phyloP scores from a whole-genome alignment of 768 basidiomycete genomes.

The Heimioporus sp. region DNA sequence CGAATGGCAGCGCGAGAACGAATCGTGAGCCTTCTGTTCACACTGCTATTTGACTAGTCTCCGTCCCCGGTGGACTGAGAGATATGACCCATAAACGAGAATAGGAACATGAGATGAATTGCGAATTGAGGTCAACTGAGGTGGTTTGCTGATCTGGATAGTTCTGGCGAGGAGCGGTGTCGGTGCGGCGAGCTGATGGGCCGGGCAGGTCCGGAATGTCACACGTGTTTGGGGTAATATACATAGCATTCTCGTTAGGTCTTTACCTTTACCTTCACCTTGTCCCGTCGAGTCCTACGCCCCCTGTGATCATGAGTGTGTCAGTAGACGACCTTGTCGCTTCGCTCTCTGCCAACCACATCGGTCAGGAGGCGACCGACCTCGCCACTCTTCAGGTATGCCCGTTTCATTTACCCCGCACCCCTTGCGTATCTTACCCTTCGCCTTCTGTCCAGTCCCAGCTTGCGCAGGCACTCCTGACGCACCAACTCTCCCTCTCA shows the following conservation, averaged over 20 bases:
- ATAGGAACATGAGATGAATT: background rate
- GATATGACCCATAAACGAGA: background rate
- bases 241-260: background rate
- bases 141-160: background rate
- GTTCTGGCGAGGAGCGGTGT: background rate
- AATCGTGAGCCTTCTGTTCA: too few relatives aligned
- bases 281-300: background rate
- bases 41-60: background rate
- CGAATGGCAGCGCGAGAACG: too few relatives aligned
- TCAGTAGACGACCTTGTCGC: slow-evolving; percentile 53
- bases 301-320: slow-evolving; percentile 37
- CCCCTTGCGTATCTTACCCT: slow-evolving; percentile 15
- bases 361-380: slow-evolving; percentile 53
- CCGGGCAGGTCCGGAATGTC: slow-evolving; percentile 13
- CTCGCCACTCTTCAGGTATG: slow-evolving; percentile 46
- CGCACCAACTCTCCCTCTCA: slow-evolving; percentile 30
- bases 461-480: slow-evolving; percentile 43
- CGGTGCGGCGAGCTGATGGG: slow-evolving; percentile 1
- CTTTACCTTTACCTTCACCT: slow-evolving; percentile 13
- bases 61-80: background rate
- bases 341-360: slow-evolving; percentile 45
- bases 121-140: background rate
- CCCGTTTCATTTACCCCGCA: slow-evolving; percentile 15
- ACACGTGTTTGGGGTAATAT: slow-evolving; percentile 24
- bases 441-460: slow-evolving; percentile 35